Evolutionary conservation across 108 stramenopile species (phyloP).

Genomic region (Skeletonema grethae): DNA sequence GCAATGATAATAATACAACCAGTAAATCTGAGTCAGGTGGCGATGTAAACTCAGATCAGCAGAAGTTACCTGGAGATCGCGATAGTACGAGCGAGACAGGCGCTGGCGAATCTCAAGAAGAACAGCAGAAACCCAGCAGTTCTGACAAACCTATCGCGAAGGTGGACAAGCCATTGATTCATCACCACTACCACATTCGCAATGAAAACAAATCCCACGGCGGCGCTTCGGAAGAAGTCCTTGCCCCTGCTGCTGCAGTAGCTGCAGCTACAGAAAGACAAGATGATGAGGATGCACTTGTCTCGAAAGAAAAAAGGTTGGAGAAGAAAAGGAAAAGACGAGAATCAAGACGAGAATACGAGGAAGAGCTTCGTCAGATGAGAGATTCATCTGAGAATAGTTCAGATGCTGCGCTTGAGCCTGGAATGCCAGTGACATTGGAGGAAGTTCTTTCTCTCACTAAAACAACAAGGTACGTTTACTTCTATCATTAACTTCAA

Average conservation of each 20-base stretch:
- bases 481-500: background rate
- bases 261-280: background rate
- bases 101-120: background rate
- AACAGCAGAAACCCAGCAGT: background rate
- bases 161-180: conserved; percentile 17
- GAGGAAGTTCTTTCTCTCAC: conserved; percentile 71
- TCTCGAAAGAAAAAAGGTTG: conserved; percentile 17
- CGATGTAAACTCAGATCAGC: conserved; percentile 10
- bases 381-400: conserved; percentile 64
- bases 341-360: conserved; percentile 71
- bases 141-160: background rate
- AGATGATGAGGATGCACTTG: conserved; percentile 5
- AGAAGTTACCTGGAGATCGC: conserved; percentile 2
- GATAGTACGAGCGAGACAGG: conserved; percentile 11
- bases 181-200: conserved; percentile 21
- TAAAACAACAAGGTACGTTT: conserved; percentile 63
- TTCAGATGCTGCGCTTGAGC: conserved; percentile 41
- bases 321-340: conserved; percentile 76
- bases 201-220: background rate
- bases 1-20: conserved; percentile 19
- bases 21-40: conserved; percentile 19
- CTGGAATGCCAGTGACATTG: conserved; percentile 60
- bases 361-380: conserved; percentile 66
- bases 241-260: background rate
- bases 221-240: background rate